Base-by-base conservation (phyloP, 495 filamentous ascomycete genomes). In the Aspergillus olivimuriae region DNA sequence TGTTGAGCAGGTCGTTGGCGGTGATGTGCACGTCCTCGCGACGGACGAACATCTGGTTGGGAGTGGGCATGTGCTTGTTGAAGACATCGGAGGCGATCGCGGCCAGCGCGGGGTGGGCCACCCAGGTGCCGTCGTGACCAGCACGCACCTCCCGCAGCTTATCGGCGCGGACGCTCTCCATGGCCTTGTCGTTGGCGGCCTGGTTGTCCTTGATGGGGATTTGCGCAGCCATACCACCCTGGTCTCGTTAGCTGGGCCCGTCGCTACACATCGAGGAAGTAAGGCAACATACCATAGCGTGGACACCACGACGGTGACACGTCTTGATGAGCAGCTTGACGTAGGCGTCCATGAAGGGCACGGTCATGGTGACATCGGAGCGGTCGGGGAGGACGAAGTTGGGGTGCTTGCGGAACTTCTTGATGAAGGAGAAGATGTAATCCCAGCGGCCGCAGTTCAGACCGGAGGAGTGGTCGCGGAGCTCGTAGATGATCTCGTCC, bases 401-500 rank as follows among this genome's bases (percentile, higher is more conserved):
- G 48, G 86, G 72, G 73, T 95, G 89, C 52, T 95, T 80, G 55
- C 94, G 86, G 83, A 97, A 96, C 70, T 95, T 95, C 78, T 99
- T 99, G 76, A 99, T 99, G 60, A 92, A 87, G 65, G 83, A 91
- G 76, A 99, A 98, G 72, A 99, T 97, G 76, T 99, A 99, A 62
- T 99, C 92, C 92, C 92, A 99, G 39, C 92, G 85, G 39, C 92
- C 92, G 68, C 92, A 99, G 77, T 99, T 99, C 51, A 99, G 77
- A 41, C 92, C 92, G 9, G 92, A 84, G 66, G 82, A 88, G 74
- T 99, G 92, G 61, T 97, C 91, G 28, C 92, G 87, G 49, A 99
- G 83, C 68, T 99, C 92, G 72, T 95, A 99, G 66, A 99, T 97
- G 68, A 98, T 97, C 83, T 98, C 92, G 46, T 99, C 92, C 92